A percentile compares a stretch with the other conserved stretches of the same genome.
Conservation (phyloP, 2,329 filamentous ascomycete genomes). For the Ascomycota sp. region DNA sequence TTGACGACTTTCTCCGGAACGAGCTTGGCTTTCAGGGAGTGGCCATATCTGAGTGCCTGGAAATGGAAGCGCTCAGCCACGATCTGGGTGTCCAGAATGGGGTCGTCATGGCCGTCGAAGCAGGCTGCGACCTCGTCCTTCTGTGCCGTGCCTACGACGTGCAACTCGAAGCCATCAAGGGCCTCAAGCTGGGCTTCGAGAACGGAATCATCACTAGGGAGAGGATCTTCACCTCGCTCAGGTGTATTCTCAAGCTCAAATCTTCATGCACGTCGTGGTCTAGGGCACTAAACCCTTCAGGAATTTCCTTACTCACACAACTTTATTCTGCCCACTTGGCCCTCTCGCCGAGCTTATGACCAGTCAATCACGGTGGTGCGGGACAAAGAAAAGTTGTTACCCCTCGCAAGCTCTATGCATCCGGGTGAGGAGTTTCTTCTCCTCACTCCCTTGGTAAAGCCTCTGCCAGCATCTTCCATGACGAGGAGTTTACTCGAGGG, state of each 20-base stretch:
- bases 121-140: constrained; percentile 80
- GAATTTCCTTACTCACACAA: constrained; percentile 54
- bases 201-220: constrained; percentile 73
- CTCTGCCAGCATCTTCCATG: constrained; percentile 71
- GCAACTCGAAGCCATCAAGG: constrained; percentile 80
- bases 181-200: constrained; percentile 72
- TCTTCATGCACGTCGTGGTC: constrained; percentile 75
- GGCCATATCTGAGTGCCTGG: constrained; percentile 83
- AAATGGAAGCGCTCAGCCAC: constrained; percentile 90
- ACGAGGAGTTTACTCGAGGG: constrained; percentile 48
- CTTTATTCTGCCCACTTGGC: constrained; percentile 67
- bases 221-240: constrained; percentile 61
- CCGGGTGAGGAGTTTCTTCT: constrained; percentile 76
- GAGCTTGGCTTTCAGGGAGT: constrained; percentile 83
- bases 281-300: constrained; percentile 72
- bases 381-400: constrained; percentile 70
- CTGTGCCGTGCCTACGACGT: constrained; percentile 75
- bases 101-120: constrained; percentile 92
- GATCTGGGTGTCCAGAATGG: constrained; percentile 95
- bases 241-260: constrained; percentile 63
- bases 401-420: constrained; percentile 62
- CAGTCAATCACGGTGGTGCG: constrained; percentile 82
- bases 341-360: constrained; percentile 72
- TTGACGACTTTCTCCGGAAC: constrained; percentile 71
- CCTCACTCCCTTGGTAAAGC: constrained; percentile 76